Evolutionary conservation across 305 asterid species (phyloP).

Genomic region (Solanum hybrid): DNA sequence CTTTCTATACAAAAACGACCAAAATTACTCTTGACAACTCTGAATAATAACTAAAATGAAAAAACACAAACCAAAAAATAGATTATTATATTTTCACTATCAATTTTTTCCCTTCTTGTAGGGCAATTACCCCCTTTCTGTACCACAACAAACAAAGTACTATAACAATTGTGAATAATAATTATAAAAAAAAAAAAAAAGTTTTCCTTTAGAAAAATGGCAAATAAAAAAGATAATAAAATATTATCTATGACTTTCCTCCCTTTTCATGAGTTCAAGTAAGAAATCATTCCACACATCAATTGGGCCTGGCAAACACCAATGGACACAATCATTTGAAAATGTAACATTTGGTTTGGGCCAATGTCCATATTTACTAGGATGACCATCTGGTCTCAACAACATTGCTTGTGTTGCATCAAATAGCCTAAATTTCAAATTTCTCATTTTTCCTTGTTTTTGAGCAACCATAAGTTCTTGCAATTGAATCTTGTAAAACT

Average conservation of each 20-base stretch:
- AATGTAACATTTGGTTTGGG: not conserved
- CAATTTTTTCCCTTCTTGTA: not conserved
- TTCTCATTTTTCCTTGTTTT: not conserved
- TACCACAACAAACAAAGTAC: not conserved
- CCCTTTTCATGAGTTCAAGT: conserved; percentile 12
- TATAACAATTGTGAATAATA: not conserved
- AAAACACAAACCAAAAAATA: not conserved
- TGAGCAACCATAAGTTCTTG: not conserved
- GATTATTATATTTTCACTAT: not conserved
- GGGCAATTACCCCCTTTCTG: not conserved
- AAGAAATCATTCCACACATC: conserved; percentile 27
- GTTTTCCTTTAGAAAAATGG: not conserved
- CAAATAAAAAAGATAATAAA: not conserved
- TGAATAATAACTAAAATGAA: not conserved
- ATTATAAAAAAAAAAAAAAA: not conserved
- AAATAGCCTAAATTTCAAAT: conserved; percentile 15
- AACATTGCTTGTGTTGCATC: conserved; percentile 28
- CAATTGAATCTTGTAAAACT: conserved; percentile 8
- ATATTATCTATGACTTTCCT: not conserved
- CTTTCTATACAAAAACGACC: not conserved
- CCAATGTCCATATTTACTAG: conserved; percentile 29
- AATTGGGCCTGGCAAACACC: conserved; percentile 41
- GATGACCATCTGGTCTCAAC: conserved; percentile 32
- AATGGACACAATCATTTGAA: conserved; percentile 29
- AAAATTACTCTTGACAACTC: not conserved